Evolutionary conservation across 2,329 filamentous ascomycete genomes (phyloP).

Genomic region (Dothistroma pini): DNA sequence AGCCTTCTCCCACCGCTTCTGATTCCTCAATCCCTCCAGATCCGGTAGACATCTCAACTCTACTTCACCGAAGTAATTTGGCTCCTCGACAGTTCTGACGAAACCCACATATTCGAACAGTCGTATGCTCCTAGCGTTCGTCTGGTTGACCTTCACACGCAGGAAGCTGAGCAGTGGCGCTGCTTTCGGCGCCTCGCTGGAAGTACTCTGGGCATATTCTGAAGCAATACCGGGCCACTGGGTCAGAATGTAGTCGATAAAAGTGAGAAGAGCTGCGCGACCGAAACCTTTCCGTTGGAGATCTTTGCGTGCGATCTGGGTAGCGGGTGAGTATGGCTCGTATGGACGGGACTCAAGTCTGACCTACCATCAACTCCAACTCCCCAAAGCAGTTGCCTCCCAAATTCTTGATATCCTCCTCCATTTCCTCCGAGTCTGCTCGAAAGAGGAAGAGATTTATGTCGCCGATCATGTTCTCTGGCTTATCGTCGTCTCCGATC

Average conservation of each 20-base stretch:
- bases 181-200: neutral
- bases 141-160: constrained; percentile 59
- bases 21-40: constrained; percentile 10
- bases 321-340: neutral
- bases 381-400: constrained; percentile 57
- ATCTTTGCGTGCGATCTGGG: constrained; percentile 54
- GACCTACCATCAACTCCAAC: constrained; percentile 68
- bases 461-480: constrained; percentile 48
- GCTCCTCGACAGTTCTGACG: constrained; percentile 42
- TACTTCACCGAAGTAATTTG: constrained; percentile 67
- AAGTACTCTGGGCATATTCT: constrained; percentile 17
- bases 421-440: constrained; percentile 46
- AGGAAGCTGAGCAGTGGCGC: constrained; percentile 43
- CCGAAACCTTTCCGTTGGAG: constrained; percentile 64
- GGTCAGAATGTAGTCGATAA: constrained; percentile 64
- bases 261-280: constrained; percentile 59
- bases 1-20: constrained; percentile 20
- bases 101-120: constrained; percentile 63
- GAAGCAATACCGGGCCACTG: constrained; percentile 50
- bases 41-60: constrained; percentile 49
- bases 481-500: constrained; percentile 52
- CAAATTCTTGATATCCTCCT: constrained; percentile 40
- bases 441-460: constrained; percentile 66
- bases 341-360: neutral
- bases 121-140: constrained; percentile 54